phyloP scores from a whole-genome alignment of 1,139 yeast genomes.

The Chernovozyma aurita region DNA sequence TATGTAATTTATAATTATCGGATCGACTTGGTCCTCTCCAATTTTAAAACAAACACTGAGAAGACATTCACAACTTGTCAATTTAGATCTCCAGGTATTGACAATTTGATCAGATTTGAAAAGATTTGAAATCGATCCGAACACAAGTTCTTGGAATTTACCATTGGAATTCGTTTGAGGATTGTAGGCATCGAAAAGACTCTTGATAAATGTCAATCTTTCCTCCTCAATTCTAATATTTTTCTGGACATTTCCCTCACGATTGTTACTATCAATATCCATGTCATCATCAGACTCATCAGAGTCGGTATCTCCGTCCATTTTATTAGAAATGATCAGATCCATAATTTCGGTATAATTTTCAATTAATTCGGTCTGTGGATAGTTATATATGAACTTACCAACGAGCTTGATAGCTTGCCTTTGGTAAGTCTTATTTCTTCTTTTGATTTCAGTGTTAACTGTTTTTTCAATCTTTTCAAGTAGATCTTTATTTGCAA shows the following conservation, averaged over 20 bases:
- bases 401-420: constrained; percentile 50
- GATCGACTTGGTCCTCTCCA: background rate
- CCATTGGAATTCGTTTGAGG: constrained; percentile 13
- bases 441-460: constrained; percentile 59
- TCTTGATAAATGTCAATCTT: constrained; percentile 28
- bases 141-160: constrained; percentile 22
- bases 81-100: constrained; percentile 58
- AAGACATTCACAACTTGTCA: constrained; percentile 37
- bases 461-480: constrained; percentile 41
- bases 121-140: constrained; percentile 16
- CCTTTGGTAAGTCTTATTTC: constrained; percentile 61
- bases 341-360: constrained; percentile 36
- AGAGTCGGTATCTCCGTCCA: constrained; percentile 22
- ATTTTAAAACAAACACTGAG: constrained; percentile 16
- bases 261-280: constrained; percentile 21
- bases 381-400: constrained; percentile 41
- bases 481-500: constrained; percentile 19
- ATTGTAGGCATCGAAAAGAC: constrained; percentile 27
- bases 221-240: constrained; percentile 35
- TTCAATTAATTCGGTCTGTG: constrained; percentile 33
- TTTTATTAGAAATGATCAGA: constrained; percentile 29
- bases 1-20: background rate
- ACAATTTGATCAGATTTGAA: constrained; percentile 30
- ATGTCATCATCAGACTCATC: constrained; percentile 27
- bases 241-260: constrained; percentile 23